These are phyloP conservation scores for Sporodiniella umbellata DNA, from an alignment of 371 early-diverging fungal genomes.

Conservation along the genomic window DNA sequence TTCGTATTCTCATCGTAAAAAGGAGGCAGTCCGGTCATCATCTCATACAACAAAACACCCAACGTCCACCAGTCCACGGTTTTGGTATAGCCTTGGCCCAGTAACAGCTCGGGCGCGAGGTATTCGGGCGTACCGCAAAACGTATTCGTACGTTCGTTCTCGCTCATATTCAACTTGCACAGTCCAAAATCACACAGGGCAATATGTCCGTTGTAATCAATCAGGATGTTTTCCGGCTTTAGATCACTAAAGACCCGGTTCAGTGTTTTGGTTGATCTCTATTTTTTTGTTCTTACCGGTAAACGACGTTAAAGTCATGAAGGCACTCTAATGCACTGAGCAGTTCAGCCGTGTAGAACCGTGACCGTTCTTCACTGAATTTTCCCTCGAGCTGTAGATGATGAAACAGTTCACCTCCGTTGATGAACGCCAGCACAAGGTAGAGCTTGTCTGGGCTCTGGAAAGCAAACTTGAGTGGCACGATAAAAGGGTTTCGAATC, in stretches of 20 bases:
- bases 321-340: slow-evolving; percentile 83
- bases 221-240: slow-evolving; percentile 95
- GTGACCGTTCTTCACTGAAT: slow-evolving; percentile 65
- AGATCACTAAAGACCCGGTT: slow-evolving; percentile 59
- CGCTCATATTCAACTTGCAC: slow-evolving; percentile 94
- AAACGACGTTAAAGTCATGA: slow-evolving; percentile 86
- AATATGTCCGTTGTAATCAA: slow-evolving; percentile 96
- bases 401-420: slow-evolving; percentile 94
- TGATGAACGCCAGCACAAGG: slow-evolving; percentile 89
- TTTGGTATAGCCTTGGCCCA: slow-evolving; percentile 92
- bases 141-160: slow-evolving; percentile 89
- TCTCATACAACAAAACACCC: slow-evolving; percentile 95
- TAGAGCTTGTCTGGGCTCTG: slow-evolving; percentile 87
- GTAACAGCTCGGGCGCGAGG: slow-evolving; percentile 95
- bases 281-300: slow-evolving; percentile 46
- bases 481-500: slow-evolving; percentile 86
- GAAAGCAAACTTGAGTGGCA: slow-evolving; percentile 85
- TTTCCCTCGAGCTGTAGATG: slow-evolving; percentile 82
- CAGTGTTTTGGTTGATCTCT: not conserved
- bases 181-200: slow-evolving; percentile 98
- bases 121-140: slow-evolving; percentile 99
- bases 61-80: slow-evolving; percentile 97
- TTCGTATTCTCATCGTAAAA: slow-evolving; percentile 96
- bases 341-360: slow-evolving; percentile 75
- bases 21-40: slow-evolving; percentile 93